A percentile compares a stretch with the other conserved stretches of the same genome.
phyloP scores from a whole-genome alignment of 306 rosid genomes.

The Bauhinia variegata region DNA sequence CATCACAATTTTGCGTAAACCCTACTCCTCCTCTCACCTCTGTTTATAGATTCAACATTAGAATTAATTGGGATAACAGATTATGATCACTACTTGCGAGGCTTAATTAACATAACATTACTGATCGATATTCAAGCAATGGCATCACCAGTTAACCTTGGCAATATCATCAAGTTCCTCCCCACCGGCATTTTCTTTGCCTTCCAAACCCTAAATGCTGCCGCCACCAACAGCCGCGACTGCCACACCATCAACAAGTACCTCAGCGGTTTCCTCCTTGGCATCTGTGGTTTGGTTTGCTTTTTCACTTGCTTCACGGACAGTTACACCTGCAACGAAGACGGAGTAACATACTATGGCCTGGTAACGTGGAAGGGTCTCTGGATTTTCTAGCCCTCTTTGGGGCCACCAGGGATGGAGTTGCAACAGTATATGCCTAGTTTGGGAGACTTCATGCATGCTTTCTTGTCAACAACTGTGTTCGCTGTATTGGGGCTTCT shows the following conservation, averaged over 20 bases:
- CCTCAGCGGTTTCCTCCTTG: slow-evolving; percentile 37
- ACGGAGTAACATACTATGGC: slow-evolving; percentile 42
- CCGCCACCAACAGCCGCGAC: slow-evolving; percentile 50
- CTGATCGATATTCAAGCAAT: no score
- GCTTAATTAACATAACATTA: no score
- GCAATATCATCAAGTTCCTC: slow-evolving; percentile 52
- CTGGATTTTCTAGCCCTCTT: slow-evolving; percentile 52
- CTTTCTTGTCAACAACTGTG: slow-evolving; percentile 40
- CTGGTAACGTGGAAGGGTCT: slow-evolving; percentile 40
- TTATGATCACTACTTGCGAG: background rate
- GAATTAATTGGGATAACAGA: background rate
- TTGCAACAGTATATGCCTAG: slow-evolving; percentile 42
- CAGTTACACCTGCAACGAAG: slow-evolving; percentile 40
- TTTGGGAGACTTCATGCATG: slow-evolving; percentile 55
- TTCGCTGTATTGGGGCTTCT: slow-evolving; percentile 49
- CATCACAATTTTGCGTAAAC: no score
- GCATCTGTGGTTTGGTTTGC: slow-evolving; percentile 46
- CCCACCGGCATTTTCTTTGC: slow-evolving; percentile 62
- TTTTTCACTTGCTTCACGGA: slow-evolving; percentile 57
- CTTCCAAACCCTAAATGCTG: slow-evolving; percentile 56
- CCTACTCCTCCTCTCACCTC: slow-evolving; percentile 10
- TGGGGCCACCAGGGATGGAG: slow-evolving; percentile 32
- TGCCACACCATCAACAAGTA: slow-evolving; percentile 47
- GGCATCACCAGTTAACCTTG: slow-evolving; percentile 31
- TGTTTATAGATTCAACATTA: no score